These are phyloP conservation scores for Acanthamoeba healyi DNA, from an alignment of 208 protist genomes.

Conservation along the genomic window DNA sequence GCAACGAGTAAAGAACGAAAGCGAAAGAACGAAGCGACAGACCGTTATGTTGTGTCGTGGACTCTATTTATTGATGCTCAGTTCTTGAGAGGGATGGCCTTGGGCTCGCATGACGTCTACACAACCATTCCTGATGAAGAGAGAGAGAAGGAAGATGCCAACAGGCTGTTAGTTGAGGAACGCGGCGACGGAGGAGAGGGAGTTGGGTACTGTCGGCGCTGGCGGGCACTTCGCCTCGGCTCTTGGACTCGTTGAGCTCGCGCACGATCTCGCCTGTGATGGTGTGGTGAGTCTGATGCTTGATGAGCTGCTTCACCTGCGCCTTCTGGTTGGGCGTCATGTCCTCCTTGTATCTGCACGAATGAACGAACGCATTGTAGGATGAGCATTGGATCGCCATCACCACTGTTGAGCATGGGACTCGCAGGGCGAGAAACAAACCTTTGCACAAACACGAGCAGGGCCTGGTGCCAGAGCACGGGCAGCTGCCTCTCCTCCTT, in stretches of 20 bases:
- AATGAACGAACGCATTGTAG: not conserved
- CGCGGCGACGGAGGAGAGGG: too few species aligned
- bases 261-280: constrained; percentile 24
- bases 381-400: not conserved
- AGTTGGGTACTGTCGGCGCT: constrained; percentile 2
- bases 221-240: constrained; percentile 38
- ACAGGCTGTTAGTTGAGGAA: too few species aligned
- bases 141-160: too few species aligned
- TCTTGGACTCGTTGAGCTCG: constrained; percentile 65
- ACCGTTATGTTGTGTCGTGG: too few species aligned
- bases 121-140: too few species aligned
- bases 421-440: constrained; percentile 69
- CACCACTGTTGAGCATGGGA: not conserved
- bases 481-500: constrained; percentile 92
- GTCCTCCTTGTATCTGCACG: constrained; percentile 66
- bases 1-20: too few species aligned
- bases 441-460: constrained; percentile 95
- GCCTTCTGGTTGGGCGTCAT: constrained; percentile 69
- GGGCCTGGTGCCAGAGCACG: constrained; percentile 97
- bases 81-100: too few species aligned
- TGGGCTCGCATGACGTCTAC: too few species aligned
- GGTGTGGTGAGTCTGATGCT: constrained; percentile 35
- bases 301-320: constrained; percentile 71
- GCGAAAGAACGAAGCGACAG: too few species aligned
- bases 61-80: too few species aligned